Percentiles rank a stretch among this genome's conserved stretches.
Conservation (phyloP, 2,329 filamentous ascomycete species). For the Nectriaceae sp. region DNA sequence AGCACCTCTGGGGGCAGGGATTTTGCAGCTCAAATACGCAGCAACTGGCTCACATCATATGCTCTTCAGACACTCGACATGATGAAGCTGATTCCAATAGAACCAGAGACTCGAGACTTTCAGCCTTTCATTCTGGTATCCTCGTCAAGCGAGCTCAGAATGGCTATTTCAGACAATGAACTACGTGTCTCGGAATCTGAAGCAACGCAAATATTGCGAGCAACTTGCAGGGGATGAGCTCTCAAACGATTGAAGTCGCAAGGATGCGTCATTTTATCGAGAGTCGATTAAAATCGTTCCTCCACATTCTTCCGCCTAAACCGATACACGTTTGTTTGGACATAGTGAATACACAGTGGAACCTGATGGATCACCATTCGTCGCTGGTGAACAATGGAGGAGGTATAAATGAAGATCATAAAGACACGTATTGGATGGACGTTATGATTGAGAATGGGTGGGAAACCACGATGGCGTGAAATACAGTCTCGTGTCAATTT, state of each 20-base stretch:
- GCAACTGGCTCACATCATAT: conserved; percentile 8
- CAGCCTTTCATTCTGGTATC: conserved; percentile 16
- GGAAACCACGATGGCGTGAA: conserved; percentile 16
- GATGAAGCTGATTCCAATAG: conserved; percentile 8
- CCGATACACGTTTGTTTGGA: background rate
- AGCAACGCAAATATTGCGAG: background rate
- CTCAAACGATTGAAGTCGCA: background rate
- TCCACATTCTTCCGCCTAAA: background rate
- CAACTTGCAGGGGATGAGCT: background rate
- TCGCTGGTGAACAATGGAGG: background rate
- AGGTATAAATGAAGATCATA: background rate
- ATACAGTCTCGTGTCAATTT: too few relatives aligned
- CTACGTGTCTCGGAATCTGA: background rate
- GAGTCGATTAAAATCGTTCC: background rate
- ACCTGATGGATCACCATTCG: conserved; percentile 8
- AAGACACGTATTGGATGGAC: conserved; percentile 17
- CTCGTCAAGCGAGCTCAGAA: conserved; percentile 9
- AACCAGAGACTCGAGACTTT: conserved; percentile 14
- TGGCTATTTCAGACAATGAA: background rate
- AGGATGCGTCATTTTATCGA: background rate
- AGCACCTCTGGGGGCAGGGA: too few relatives aligned
- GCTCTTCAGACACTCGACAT: conserved; percentile 7
- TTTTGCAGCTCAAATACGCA: conserved; percentile 1
- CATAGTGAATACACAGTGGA: conserved; percentile 2
- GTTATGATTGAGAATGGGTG: conserved; percentile 18